These are phyloP conservation scores for Phialophora macrospora DNA, from an alignment of 2,329 filamentous ascomycete genomes.

Conservation along the genomic window DNA sequence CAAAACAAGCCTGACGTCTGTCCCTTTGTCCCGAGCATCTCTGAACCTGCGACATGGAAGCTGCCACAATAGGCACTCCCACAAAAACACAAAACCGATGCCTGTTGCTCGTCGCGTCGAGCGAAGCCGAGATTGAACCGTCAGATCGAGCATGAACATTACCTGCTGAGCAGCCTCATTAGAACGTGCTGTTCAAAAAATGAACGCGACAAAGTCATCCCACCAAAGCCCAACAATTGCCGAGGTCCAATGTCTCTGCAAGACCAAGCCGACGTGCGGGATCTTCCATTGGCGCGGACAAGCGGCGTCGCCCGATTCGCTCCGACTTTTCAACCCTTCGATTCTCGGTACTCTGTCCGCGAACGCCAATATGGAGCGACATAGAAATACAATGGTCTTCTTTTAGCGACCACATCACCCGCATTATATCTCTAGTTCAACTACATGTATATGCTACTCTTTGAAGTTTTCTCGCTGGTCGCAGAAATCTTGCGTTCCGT, in stretches of 20 bases:
- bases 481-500: background rate
- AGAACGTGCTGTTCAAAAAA: background rate
- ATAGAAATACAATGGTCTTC: background rate
- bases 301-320: constrained; percentile 7
- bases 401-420: background rate
- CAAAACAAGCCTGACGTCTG: background rate
- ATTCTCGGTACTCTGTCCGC: background rate
- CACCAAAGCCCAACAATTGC: background rate
- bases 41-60: background rate
- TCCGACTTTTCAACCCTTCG: background rate
- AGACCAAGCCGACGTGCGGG: background rate
- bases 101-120: background rate
- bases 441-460: background rate
- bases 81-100: background rate
- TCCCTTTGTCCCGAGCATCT: constrained; percentile 14
- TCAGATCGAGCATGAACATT: background rate
- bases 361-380: background rate
- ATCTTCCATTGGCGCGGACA: background rate
- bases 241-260: background rate
- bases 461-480: background rate
- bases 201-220: background rate
- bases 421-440: background rate
- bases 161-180: background rate
- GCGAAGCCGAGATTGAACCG: background rate
- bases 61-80: background rate